Conservation (phyloP, 345 rosid species). For the Hibiscus trionum region DNA sequence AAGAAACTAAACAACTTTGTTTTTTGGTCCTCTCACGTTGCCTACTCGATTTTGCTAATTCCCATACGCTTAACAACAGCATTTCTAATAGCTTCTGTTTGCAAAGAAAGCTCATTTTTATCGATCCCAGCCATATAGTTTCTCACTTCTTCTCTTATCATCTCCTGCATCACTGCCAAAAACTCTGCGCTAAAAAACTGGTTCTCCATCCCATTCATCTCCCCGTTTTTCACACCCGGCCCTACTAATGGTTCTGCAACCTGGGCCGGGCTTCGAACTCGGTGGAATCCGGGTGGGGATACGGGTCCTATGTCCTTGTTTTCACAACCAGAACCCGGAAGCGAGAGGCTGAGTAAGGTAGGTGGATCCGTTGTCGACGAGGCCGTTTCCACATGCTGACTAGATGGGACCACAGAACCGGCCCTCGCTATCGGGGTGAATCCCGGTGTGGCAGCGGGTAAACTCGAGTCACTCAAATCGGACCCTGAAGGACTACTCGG, state of each 20-base stretch:
- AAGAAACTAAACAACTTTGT: background rate
- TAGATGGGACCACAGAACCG: slow-evolving; percentile 26
- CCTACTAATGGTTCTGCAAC: background rate
- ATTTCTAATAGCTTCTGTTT: slow-evolving; percentile 45
- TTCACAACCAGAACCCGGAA: slow-evolving; percentile 53
- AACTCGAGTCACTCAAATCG: slow-evolving; percentile 60
- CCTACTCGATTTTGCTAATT: slow-evolving; percentile 46
- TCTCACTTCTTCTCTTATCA: slow-evolving; percentile 67
- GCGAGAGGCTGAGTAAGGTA: slow-evolving; percentile 54
- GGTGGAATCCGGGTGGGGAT: slow-evolving; percentile 8
- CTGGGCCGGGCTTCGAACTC: background rate
- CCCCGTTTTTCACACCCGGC: slow-evolving; percentile 1
- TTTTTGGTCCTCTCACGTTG: background rate
- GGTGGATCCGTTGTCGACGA: slow-evolving; percentile 46
- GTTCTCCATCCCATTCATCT: slow-evolving; percentile 23
- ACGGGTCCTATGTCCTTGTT: slow-evolving; percentile 7
- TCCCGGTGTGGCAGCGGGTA: slow-evolving; percentile 36
- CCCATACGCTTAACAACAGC: slow-evolving; percentile 67
- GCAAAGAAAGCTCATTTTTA: slow-evolving; percentile 37
- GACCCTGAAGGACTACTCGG: slow-evolving; percentile 70
- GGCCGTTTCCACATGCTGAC: slow-evolving; percentile 25
- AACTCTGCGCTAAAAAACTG: slow-evolving; percentile 60
- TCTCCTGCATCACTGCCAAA: slow-evolving; percentile 59
- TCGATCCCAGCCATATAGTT: slow-evolving; percentile 55
- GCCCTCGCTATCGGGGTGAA: slow-evolving; percentile 32